These are phyloP conservation scores for Sambucus nigra DNA, from an alignment of 129 eudicot species.

Conservation along the genomic window DNA sequence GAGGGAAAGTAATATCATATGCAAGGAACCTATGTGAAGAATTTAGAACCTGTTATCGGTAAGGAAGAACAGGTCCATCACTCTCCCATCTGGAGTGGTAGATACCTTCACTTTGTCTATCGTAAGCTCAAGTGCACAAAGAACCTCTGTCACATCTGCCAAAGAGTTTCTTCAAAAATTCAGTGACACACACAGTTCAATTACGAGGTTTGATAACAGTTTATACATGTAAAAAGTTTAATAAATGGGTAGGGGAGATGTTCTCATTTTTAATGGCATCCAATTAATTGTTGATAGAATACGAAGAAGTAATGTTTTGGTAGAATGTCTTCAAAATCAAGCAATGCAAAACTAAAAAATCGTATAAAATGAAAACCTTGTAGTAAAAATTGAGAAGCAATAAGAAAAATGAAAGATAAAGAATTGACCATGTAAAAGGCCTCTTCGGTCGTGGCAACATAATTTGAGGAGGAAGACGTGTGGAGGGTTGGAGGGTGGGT, in stretches of 20 bases:
- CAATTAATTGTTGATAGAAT: too few species aligned
- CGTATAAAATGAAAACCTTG: background rate
- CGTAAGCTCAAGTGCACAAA: slow-evolving; percentile 68
- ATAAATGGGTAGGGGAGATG: too few species aligned
- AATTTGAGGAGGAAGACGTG: slow-evolving; percentile 77
- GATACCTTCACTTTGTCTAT: slow-evolving; percentile 79
- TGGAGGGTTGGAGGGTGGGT: slow-evolving; percentile 60
- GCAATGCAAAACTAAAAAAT: too few species aligned
- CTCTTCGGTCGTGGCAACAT: slow-evolving; percentile 64
- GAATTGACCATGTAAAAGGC: slow-evolving; percentile 69
- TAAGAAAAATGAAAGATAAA: background rate
- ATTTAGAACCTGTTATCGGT: slow-evolving; percentile 64
- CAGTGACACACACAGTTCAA: background rate
- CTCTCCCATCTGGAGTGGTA: slow-evolving; percentile 87
- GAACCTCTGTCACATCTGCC: slow-evolving; percentile 71
- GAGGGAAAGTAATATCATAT: background rate
- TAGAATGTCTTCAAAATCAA: background rate
- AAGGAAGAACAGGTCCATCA: slow-evolving; percentile 71
- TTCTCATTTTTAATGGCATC: too few species aligned
- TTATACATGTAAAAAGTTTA: too few species aligned
- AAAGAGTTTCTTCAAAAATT: background rate
- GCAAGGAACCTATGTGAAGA: slow-evolving; percentile 1
- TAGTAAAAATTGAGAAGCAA: background rate
- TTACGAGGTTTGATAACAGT: too few species aligned
- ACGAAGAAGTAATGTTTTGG: background rate